Evolutionary conservation across 1,139 yeast species (phyloP).

Genomic region (Protomyces arabidopsidicola): DNA sequence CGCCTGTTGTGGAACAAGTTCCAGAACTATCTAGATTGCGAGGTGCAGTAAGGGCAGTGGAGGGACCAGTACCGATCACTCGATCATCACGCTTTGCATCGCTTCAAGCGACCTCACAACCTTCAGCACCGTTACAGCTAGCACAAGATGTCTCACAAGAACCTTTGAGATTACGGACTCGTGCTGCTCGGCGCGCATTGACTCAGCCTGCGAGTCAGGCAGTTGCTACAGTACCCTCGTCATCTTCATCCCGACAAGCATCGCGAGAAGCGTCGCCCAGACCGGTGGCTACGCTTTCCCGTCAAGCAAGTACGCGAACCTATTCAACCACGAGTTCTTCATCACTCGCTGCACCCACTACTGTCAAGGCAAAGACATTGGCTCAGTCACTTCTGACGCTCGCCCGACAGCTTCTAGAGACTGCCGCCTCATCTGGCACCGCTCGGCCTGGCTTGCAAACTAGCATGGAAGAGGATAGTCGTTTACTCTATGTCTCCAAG

Average conservation of each 20-base stretch:
- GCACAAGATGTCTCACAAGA: neutral
- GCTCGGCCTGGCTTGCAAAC: neutral
- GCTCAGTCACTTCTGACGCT: neutral
- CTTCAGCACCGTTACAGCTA: neutral
- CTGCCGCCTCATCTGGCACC: neutral
- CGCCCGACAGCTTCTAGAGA: neutral
- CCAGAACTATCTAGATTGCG: neutral
- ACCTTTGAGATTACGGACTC: neutral
- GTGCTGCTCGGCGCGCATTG: neutral
- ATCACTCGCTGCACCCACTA: neutral
- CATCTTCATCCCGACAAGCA: neutral
- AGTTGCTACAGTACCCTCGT: neutral
- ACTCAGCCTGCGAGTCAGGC: neutral
- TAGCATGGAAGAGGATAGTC: neutral
- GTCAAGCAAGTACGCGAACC: neutral
- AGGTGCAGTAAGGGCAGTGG: constrained; percentile 3
- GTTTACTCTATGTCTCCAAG: constrained; percentile 58
- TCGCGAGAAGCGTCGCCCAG: neutral
- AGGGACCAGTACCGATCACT: constrained; percentile 1
- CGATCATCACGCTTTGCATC: constrained; percentile 10
- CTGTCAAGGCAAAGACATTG: neutral
- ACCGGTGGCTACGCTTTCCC: neutral
- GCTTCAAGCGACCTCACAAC: neutral
- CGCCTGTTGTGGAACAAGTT: neutral
- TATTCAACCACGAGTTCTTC: neutral